A percentile compares a stretch with the other conserved stretches of the same genome.
These are phyloP conservation scores for Stipa capillata DNA, from an alignment of 176 grass and related monocot species.

Conservation along the genomic window DNA sequence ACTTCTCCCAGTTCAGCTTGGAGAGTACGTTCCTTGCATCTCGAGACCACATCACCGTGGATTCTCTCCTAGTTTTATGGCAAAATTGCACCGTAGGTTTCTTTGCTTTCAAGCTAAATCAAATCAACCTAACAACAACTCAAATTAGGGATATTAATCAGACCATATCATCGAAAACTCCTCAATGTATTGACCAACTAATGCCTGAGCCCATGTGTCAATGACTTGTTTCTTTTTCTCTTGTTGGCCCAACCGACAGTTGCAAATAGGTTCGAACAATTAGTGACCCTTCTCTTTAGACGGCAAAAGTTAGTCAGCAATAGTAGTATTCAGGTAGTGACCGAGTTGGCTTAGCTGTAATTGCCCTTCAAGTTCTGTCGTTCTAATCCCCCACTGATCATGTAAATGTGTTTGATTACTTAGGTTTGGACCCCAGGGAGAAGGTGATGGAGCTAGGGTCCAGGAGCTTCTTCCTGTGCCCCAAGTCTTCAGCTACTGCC, in stretches of 20 bases:
- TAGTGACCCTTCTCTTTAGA: background rate
- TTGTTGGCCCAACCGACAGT: background rate
- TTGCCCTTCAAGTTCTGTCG: too few relatives aligned
- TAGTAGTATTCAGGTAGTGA: too few relatives aligned
- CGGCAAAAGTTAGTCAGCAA: background rate
- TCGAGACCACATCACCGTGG: too few relatives aligned
- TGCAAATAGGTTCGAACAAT: background rate
- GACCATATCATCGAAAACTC: background rate
- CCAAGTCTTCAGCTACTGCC: constrained; percentile 25
- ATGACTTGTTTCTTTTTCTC: background rate
- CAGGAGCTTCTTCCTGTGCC: constrained; percentile 93
- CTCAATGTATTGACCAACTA: background rate
- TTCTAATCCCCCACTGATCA: background rate
- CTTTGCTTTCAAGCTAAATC: background rate
- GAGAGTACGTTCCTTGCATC: constrained; percentile 48
- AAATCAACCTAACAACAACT: too few relatives aligned
- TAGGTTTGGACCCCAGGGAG: constrained; percentile 64
- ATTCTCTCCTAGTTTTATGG: background rate
- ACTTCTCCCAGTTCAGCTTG: constrained; percentile 92
- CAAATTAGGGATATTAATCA: background rate
- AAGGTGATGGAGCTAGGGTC: constrained; percentile 70
- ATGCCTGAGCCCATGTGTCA: background rate
- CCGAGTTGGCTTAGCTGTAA: too few relatives aligned
- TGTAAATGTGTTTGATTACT: background rate
- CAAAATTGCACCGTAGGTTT: background rate